These are phyloP conservation scores for Corynespora cassiicola DNA, from an alignment of 2,329 filamentous ascomycete genomes.

Conservation along the genomic window DNA sequence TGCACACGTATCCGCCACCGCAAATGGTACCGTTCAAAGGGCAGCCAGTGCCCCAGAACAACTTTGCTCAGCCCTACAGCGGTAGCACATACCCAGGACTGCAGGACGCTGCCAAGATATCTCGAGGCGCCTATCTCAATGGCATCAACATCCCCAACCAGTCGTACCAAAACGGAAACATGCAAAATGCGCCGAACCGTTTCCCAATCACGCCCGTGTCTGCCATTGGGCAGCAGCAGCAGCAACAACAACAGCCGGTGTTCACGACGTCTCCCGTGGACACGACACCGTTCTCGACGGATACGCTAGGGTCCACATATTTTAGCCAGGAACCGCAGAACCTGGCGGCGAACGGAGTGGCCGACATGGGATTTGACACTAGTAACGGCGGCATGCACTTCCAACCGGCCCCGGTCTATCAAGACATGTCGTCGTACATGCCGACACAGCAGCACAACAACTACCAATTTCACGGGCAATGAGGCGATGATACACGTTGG, in stretches of 20 bases:
- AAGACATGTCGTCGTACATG: conserved; percentile 42
- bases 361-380: conserved; percentile 32
- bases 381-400: conserved; percentile 36
- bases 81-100: conserved; percentile 44
- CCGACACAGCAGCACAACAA: conserved; percentile 35
- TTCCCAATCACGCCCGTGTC: conserved; percentile 38
- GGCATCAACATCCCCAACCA: conserved; percentile 36
- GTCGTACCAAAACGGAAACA: conserved; percentile 30
- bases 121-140: conserved; percentile 34
- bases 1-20: conserved; percentile 48
- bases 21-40: conserved; percentile 35
- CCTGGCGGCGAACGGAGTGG: conserved; percentile 23
- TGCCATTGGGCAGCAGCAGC: conserved; percentile 32
- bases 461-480: conserved; percentile 39
- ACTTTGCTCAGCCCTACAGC: conserved; percentile 25
- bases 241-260: conserved; percentile 29
- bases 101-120: conserved; percentile 36
- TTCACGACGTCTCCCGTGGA: conserved; percentile 47
- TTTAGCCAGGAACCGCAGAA: conserved; percentile 39
- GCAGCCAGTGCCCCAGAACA: conserved; percentile 23
- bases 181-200: conserved; percentile 27
- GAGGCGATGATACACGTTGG: conserved; percentile 10
- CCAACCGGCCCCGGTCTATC: conserved; percentile 35
- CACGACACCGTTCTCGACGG: conserved; percentile 35
- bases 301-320: conserved; percentile 26